Evolutionary conservation across 768 basidiomycete species (phyloP), one percentile per base, ranked within the genome.

Genomic region (Thelephora ganbajun): DNA sequence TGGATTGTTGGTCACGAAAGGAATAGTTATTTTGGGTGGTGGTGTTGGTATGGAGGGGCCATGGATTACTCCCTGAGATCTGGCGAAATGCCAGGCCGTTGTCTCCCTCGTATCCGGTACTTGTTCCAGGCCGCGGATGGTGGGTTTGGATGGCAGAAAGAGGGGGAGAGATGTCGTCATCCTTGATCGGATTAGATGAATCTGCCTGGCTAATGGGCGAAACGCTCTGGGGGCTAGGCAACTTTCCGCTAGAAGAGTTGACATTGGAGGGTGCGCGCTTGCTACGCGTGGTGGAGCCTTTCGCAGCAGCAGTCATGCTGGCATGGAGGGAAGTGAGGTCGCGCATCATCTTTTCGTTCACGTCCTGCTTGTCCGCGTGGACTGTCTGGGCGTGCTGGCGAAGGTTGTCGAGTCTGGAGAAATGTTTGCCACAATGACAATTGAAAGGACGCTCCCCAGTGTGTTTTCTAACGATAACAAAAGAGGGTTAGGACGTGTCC

Each of bases 351-450:
- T 75, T 69, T 61, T 88, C 85, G 68, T 93, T 93, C 65, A 80
- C 76, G 0, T 85, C 84, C 61, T 79, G 79, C 69, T 89, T 87
- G 61, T 96, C 91, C n/a, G 90, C 80, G 58, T 98, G 94, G 1
- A 96, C 92, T 5, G 93, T 94, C 71, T 93, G 87, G 0, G 92
- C 89, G 63, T 98, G 94, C 61, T 98, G 94, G 42, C 94, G 81
- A 2, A 98, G 76, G 59, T 98, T 98, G 66, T 98, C 94, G 60
- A 98, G 80, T 11, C 94, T 80, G 5, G 90, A 92, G 61, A 97
- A 97, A 54, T 93, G 83, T 63, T 94, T 93, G 11, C 80, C 76
- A 69, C 94, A 98, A 61, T 97, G 93, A 59, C 94, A 98, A 35
- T 80, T 77, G 65, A 98, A 98, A 14, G 94, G 94, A 16, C 92